Evolutionary conservation across 1,139 yeast species (phyloP).

Genomic region (Hansenula anomala): DNA sequence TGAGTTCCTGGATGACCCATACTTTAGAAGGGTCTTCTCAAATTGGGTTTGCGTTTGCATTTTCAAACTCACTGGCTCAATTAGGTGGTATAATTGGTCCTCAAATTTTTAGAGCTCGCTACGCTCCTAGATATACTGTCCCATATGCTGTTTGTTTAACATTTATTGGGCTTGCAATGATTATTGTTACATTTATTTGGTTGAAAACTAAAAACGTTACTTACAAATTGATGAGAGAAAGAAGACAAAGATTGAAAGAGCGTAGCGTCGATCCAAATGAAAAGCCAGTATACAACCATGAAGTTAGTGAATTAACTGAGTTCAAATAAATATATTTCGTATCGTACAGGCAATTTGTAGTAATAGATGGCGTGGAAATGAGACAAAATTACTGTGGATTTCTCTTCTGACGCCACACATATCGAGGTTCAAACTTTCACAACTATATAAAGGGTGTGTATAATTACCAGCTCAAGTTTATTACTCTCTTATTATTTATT

Average conservation of each 20-base stretch:
- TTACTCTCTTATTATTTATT: too few species aligned
- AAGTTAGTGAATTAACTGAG: neutral
- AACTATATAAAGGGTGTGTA: too few species aligned
- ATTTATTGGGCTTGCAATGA: slow-evolving; percentile 6
- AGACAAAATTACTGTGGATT: too few species aligned
- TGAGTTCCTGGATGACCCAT: slow-evolving; percentile 9
- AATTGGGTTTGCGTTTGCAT: slow-evolving; percentile 7
- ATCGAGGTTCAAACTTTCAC: too few species aligned
- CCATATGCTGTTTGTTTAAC: slow-evolving; percentile 10
- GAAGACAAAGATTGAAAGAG: slow-evolving; percentile 4
- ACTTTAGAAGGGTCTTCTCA: slow-evolving; percentile 7
- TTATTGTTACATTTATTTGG: neutral
- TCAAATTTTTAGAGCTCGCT: neutral
- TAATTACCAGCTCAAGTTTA: too few species aligned
- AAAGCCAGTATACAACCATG: slow-evolving; percentile 8
- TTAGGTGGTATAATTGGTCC: slow-evolving; percentile 1
- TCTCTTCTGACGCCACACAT: too few species aligned
- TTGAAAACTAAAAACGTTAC: slow-evolving; percentile 1
- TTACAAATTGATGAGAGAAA: slow-evolving; percentile 2
- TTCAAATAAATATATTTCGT: too few species aligned
- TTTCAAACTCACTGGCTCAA: slow-evolving; percentile 8
- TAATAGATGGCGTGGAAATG: too few species aligned
- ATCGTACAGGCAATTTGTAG: too few species aligned
- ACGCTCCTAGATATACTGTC: slow-evolving; percentile 2
- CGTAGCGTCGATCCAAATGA: slow-evolving; percentile 1